Evolutionary conservation across 352 stramenopile genomes (phyloP), one percentile per base, ranked within the genome.

Genomic region (Globisporangium echinulatum): DNA sequence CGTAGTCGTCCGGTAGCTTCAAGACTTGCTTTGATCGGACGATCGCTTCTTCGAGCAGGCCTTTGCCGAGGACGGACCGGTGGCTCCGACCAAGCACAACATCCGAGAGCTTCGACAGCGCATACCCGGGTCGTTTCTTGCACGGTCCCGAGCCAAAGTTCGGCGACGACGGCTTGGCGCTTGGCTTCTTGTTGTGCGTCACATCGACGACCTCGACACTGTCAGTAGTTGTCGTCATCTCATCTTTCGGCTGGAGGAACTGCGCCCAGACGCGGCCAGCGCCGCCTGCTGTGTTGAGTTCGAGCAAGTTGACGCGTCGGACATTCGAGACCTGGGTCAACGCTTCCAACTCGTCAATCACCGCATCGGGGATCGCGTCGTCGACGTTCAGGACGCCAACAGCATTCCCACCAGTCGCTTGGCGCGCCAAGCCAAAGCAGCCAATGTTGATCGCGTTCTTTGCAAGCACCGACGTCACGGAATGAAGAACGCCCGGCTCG

Each of bases 61-160:
- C 85, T 74, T 99, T 99, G 63, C 97, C 97, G 44, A 99, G 74
- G 62, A 91, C 97, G n/a, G 94, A 98, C 37, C 97, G 94, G 71
- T 99, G 97, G 43, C 92, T 98, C 40, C 97, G 85, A 37, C 97
- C 97, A 9, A 98, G 70, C 15, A 79, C 85, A 38, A 97, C 74
- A 17, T 87, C 79, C 60, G 92, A 90, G 33, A 99, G 85, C 54
- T 82, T 92, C 53, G 74, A 61, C 40, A 98, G 69, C 50, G 85
- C 83, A 75, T 98, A 99, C 39, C 96, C 97, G 5, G 97, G 97
- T 17, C 96, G 93, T 79, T 99, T 99, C 75, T 99, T 99, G 88
- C 96, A 99, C 49, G 97, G 97, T 43, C 97, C 97, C 13, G 94
- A 98, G 54, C 93, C 97, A 75, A 99, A 99, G 74, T 99, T 96